Evolutionary conservation across 164 flowering plant genomes (phyloP).

Genomic region (Dillenia turbinata): DNA sequence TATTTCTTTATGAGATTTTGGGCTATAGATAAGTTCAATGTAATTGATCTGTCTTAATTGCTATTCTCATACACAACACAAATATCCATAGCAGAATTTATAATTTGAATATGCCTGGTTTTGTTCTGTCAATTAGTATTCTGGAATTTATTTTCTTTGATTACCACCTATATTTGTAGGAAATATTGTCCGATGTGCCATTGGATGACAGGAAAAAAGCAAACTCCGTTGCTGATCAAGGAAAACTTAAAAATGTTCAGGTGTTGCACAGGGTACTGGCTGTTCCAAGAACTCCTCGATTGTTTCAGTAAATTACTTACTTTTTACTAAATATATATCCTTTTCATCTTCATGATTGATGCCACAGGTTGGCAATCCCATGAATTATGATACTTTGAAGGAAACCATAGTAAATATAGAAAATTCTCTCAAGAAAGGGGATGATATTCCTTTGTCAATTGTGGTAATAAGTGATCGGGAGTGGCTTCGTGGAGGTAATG

Average conservation of each 20-base stretch:
- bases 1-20: too few species aligned
- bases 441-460: conserved; percentile 65
- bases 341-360: conserved; percentile 8
- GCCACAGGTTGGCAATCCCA: conserved; percentile 80
- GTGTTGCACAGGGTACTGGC: conserved; percentile 71
- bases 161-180: conserved; percentile 41
- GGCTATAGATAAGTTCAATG: too few species aligned
- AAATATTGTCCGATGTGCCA: conserved; percentile 81
- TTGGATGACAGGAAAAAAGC: conserved; percentile 60
- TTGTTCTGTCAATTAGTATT: too few species aligned
- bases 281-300: background rate
- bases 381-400: conserved; percentile 64
- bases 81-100: too few species aligned
- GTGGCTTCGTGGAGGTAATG: conserved; percentile 82
- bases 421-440: conserved; percentile 37
- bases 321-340: background rate
- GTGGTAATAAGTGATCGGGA: conserved; percentile 79
- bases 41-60: too few species aligned
- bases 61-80: too few species aligned
- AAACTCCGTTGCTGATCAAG: conserved; percentile 32
- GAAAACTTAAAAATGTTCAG: conserved; percentile 53
- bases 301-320: conserved; percentile 2
- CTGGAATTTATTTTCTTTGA: conserved; percentile 4
- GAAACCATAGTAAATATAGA: conserved; percentile 59
- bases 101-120: too few species aligned